Conservation (phyloP, 140 eudicot genomes). For the Ambrosia hybrid region DNA sequence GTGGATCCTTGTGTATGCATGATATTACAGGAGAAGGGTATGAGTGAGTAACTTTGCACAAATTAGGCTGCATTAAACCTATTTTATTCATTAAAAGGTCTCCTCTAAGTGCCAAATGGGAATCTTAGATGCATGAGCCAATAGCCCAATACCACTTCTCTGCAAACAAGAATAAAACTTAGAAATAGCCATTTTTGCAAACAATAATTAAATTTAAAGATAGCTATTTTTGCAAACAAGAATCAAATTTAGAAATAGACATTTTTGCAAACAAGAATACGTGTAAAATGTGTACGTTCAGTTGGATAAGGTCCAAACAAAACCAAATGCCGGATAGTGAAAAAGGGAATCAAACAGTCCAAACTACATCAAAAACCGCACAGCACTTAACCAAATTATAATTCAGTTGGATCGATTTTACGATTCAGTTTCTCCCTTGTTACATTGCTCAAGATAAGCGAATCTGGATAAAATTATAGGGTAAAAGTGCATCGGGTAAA, state of each 20-base stretch:
- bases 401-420: too few relatives aligned
- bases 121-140: slow-evolving; percentile 28
- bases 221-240: not conserved
- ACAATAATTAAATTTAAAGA: too few relatives aligned
- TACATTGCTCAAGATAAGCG: too few relatives aligned
- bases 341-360: too few relatives aligned
- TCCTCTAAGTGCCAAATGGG: slow-evolving; percentile 15
- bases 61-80: slow-evolving; percentile 21
- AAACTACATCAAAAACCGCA: too few relatives aligned
- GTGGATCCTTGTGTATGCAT: slow-evolving; percentile 49
- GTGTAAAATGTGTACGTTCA: not conserved
- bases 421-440: too few relatives aligned
- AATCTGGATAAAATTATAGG: too few relatives aligned
- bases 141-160: slow-evolving; percentile 9
- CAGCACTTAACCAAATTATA: too few relatives aligned
- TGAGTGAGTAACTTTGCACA: slow-evolving; percentile 53
- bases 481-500: too few relatives aligned
- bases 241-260: slow-evolving; percentile 4
- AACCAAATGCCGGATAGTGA: not conserved
- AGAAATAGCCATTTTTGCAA: not conserved
- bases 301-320: not conserved
- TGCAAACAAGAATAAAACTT: slow-evolving; percentile 1
- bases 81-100: slow-evolving; percentile 13
- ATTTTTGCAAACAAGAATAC: slow-evolving; percentile 6
- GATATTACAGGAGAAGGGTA: slow-evolving; percentile 63